These are phyloP conservation scores for Aspergillus novofumigatus DNA, from an alignment of 2,329 filamentous ascomycete genomes.

Conservation along the genomic window DNA sequence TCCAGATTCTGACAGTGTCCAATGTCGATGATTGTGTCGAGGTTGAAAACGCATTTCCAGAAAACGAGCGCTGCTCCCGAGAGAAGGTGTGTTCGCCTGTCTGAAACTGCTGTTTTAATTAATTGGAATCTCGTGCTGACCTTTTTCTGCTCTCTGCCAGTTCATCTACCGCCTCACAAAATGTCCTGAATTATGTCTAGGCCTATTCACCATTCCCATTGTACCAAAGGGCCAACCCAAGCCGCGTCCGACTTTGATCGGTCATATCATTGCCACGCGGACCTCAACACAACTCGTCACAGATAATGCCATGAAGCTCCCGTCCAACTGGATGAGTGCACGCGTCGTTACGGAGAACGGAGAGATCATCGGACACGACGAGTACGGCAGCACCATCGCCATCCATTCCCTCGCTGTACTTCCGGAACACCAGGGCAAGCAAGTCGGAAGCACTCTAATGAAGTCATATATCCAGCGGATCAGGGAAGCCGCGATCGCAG, in stretches of 20 bases:
- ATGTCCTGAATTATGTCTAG: conserved; percentile 73
- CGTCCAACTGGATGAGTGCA: conserved; percentile 59
- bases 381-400: conserved; percentile 69
- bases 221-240: conserved; percentile 52
- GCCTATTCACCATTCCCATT: conserved; percentile 65
- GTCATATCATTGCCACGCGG: conserved; percentile 73
- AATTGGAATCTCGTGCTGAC: conserved; percentile 8
- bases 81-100: conserved; percentile 52
- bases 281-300: conserved; percentile 61
- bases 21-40: conserved; percentile 52
- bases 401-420: conserved; percentile 79
- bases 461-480: conserved; percentile 74
- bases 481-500: conserved; percentile 63
- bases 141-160: conserved; percentile 40
- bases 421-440: conserved; percentile 68
- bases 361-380: conserved; percentile 62
- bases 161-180: conserved; percentile 70
- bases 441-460: conserved; percentile 70
- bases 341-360: conserved; percentile 38
- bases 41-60: conserved; percentile 59
- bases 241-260: conserved; percentile 64
- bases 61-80: conserved; percentile 52
- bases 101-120: background rate
- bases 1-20: conserved; percentile 63
- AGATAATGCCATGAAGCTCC: conserved; percentile 72